phyloP scores from a whole-genome alignment of 1,284 basidiomycete species.

The Tilletiopsis washingtonensis region DNA sequence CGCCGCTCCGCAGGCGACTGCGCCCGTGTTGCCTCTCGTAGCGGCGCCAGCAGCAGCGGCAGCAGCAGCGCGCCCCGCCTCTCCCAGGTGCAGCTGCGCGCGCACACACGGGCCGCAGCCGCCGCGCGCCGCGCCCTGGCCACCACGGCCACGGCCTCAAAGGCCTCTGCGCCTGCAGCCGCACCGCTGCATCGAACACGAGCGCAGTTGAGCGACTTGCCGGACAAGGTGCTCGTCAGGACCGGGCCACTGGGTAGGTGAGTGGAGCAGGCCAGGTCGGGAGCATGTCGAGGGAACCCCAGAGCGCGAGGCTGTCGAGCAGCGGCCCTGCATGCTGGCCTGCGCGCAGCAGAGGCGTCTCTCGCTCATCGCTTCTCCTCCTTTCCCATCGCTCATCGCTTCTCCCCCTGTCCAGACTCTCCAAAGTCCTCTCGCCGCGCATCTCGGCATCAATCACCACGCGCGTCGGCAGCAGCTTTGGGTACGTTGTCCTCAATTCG shows the following conservation, averaged over 20 bases:
- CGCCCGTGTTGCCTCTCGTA: too few relatives aligned
- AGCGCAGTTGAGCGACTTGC: too few relatives aligned
- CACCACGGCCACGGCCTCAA: too few relatives aligned
- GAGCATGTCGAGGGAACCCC: too few relatives aligned
- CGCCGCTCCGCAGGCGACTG: too few relatives aligned
- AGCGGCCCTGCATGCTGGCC: not conserved
- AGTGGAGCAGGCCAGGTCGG: not conserved
- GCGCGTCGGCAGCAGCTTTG: slow-evolving; percentile 32
- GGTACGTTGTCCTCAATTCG: not conserved
- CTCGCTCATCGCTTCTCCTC: not conserved
- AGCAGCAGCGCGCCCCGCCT: too few relatives aligned
- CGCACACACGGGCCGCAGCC: too few relatives aligned
- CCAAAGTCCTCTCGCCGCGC: slow-evolving; percentile 26
- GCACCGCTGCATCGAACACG: too few relatives aligned
- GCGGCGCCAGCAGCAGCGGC: too few relatives aligned
- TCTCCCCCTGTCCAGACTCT: slow-evolving; percentile 12
- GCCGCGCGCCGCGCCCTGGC: too few relatives aligned
- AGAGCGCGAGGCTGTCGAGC: not conserved
- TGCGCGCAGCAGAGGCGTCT: not conserved
- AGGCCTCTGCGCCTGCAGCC: too few relatives aligned
- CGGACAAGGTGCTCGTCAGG: slow-evolving; percentile 32
- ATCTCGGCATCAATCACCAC: slow-evolving; percentile 30
- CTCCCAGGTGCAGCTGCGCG: too few relatives aligned
- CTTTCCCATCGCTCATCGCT: not conserved
- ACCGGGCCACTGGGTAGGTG: slow-evolving; percentile 27